phyloP scores from a whole-genome alignment of 2,329 filamentous ascomycete species.

The Stemphylium lycopersici region DNA sequence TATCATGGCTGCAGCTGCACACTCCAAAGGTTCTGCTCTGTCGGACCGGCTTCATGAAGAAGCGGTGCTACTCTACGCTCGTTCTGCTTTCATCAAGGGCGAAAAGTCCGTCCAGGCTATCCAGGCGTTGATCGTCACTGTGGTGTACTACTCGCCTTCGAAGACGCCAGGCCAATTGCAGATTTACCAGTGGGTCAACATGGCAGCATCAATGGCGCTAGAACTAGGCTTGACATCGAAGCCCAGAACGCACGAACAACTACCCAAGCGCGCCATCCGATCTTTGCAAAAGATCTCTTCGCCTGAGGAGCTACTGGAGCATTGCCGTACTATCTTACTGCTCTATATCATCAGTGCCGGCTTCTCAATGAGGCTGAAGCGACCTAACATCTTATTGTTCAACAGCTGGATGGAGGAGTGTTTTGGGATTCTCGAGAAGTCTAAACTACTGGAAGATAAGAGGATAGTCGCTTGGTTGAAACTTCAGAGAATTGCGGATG shows the following conservation, averaged over 20 bases:
- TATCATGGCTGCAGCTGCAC: constrained; percentile 46
- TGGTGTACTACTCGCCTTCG: constrained; percentile 44
- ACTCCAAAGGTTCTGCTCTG: constrained; percentile 37
- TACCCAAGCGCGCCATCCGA: constrained; percentile 43
- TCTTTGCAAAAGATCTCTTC: constrained; percentile 44
- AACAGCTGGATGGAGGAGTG: constrained; percentile 49
- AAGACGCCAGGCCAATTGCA: constrained; percentile 40
- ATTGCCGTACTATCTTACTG: constrained; percentile 42
- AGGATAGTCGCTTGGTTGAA: constrained; percentile 40
- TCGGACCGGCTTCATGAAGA: constrained; percentile 45
- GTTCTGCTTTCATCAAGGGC: constrained; percentile 44
- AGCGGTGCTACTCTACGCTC: constrained; percentile 41
- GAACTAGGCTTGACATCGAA: constrained; percentile 47
- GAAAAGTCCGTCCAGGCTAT: constrained; percentile 46
- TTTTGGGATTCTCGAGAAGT: constrained; percentile 38
- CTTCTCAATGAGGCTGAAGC: constrained; percentile 42
- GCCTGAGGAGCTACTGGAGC: constrained; percentile 42
- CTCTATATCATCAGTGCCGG: constrained; percentile 44
- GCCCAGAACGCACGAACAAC: constrained; percentile 45
- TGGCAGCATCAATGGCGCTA: constrained; percentile 45
- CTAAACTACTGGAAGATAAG: constrained; percentile 38
- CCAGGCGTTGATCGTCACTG: constrained; percentile 44
- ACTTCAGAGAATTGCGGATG: constrained; percentile 45
- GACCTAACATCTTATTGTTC: constrained; percentile 43
- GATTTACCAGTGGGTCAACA: constrained; percentile 45